Percentiles rank a stretch among this genome's conserved stretches.
These are phyloP conservation scores for Stenocarpella maydis DNA, from an alignment of 2,329 filamentous ascomycete genomes.

Conservation along the genomic window DNA sequence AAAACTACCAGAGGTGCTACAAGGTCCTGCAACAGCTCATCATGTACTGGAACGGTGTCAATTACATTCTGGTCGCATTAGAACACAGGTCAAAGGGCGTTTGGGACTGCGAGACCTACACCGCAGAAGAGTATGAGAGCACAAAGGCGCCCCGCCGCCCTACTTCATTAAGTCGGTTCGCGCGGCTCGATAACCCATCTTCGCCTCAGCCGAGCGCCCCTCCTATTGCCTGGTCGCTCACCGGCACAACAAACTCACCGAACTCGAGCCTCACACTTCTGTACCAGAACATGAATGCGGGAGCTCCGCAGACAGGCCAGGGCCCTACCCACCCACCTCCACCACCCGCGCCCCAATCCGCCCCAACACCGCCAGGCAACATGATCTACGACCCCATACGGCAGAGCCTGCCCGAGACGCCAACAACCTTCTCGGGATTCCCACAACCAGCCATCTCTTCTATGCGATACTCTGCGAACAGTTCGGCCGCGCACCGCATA, in stretches of 20 bases:
- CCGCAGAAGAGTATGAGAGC: slow-evolving; percentile 79
- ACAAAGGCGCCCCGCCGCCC: slow-evolving; percentile 60
- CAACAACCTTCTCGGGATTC: slow-evolving; percentile 57
- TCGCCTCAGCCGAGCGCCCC: slow-evolving; percentile 56
- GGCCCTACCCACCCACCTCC: slow-evolving; percentile 26
- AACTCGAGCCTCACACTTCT: slow-evolving; percentile 84
- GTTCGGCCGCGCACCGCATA: slow-evolving; percentile 40
- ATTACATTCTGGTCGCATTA: slow-evolving; percentile 85
- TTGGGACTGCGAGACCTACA: slow-evolving; percentile 76
- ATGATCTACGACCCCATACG: slow-evolving; percentile 69
- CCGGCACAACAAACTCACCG: slow-evolving; percentile 85
- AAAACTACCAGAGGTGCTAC: slow-evolving; percentile 89
- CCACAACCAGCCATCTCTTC: slow-evolving; percentile 59
- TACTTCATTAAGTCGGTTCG: slow-evolving; percentile 54
- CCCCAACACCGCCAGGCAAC: slow-evolving; percentile 60
- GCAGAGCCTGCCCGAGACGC: slow-evolving; percentile 59
- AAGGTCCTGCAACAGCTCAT: slow-evolving; percentile 84
- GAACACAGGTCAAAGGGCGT: slow-evolving; percentile 90
- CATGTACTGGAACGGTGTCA: slow-evolving; percentile 84
- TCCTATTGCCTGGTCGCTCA: slow-evolving; percentile 84
- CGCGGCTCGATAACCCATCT: slow-evolving; percentile 53
- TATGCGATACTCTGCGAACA: slow-evolving; percentile 53
- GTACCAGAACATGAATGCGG: slow-evolving; percentile 67
- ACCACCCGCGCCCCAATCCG: slow-evolving; percentile 31
- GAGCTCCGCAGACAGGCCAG: slow-evolving; percentile 42